Conservation (phyloP, 106 monocot genomes). For the Dioscorea dumetorum region DNA sequence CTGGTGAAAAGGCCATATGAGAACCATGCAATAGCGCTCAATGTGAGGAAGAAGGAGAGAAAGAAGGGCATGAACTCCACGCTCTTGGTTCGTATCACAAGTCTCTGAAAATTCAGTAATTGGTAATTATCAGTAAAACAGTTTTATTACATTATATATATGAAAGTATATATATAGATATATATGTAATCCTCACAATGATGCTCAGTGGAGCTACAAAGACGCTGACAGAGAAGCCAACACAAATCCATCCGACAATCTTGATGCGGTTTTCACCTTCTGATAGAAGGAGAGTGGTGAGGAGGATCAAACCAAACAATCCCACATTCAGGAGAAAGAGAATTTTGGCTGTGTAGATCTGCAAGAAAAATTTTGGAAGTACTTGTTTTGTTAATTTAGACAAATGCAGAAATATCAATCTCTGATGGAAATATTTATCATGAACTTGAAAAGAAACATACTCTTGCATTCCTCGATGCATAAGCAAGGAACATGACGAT, state of each 20-base stretch:
- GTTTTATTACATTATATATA: too few species aligned
- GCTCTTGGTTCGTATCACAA: slow-evolving; percentile 55
- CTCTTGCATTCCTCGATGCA: slow-evolving; percentile 45
- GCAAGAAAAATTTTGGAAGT: background rate
- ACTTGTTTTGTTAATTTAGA: background rate
- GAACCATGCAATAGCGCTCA: slow-evolving; percentile 39
- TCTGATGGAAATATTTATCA: background rate
- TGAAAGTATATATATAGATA: background rate
- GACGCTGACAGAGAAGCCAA: slow-evolving; percentile 46
- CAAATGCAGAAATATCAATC: background rate
- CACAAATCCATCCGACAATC: slow-evolving; percentile 51
- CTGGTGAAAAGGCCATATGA: slow-evolving; percentile 19
- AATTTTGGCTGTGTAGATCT: slow-evolving; percentile 35
- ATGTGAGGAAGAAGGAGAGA: slow-evolving; percentile 30
- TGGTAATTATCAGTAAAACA: too few species aligned
- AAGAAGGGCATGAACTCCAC: slow-evolving; percentile 62
- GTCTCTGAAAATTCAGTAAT: slow-evolving; percentile 20
- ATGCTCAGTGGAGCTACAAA: slow-evolving; percentile 59
- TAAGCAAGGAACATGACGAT: slow-evolving; percentile 51
- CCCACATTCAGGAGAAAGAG: slow-evolving; percentile 42
- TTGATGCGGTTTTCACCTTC: slow-evolving; percentile 12
- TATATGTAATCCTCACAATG: slow-evolving; percentile 28
- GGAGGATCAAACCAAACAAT: slow-evolving; percentile 27
- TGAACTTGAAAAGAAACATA: background rate
- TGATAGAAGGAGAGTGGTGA: slow-evolving; percentile 29